phyloP scores from a whole-genome alignment of 441 rosid species.

The Euphorbia schlechtendalii region DNA sequence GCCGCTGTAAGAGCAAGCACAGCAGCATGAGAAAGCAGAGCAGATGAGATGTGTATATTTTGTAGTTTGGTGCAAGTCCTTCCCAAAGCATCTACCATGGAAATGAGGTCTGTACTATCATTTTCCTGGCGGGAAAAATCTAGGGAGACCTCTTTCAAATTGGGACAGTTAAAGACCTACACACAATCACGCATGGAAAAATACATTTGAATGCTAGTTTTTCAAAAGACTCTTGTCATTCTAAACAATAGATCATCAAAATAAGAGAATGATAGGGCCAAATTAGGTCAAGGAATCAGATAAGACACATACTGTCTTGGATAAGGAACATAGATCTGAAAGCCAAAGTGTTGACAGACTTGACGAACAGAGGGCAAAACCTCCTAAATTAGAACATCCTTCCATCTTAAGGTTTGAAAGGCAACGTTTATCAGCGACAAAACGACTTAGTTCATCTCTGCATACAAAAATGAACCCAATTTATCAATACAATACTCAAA shows the following conservation, averaged over 20 bases:
- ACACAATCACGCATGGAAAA: slow-evolving; percentile 5
- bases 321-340: slow-evolving; percentile 64
- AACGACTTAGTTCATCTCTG: slow-evolving; percentile 85
- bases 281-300: background rate
- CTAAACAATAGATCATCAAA: no score
- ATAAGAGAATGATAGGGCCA: no score
- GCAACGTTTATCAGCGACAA: slow-evolving; percentile 87
- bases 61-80: slow-evolving; percentile 62
- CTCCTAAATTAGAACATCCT: slow-evolving; percentile 83
- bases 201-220: slow-evolving; percentile 2
- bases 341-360: slow-evolving; percentile 89
- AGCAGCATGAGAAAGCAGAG: slow-evolving; percentile 63
- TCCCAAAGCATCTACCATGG: slow-evolving; percentile 67
- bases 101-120: slow-evolving; percentile 62
- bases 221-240: no score
- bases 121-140: slow-evolving; percentile 72
- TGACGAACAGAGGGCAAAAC: slow-evolving; percentile 63
- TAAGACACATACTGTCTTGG: slow-evolving; percentile 56
- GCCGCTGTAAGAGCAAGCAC: slow-evolving; percentile 82
- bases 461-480: slow-evolving; percentile 17
- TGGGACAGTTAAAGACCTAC: slow-evolving; percentile 79
- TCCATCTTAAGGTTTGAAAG: slow-evolving; percentile 83
- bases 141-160: slow-evolving; percentile 68
- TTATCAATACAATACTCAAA: slow-evolving; percentile 1
- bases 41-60: slow-evolving; percentile 77